Conservation (phyloP, 176 grass and related monocot genomes). For the Eleusine coracana region DNA sequence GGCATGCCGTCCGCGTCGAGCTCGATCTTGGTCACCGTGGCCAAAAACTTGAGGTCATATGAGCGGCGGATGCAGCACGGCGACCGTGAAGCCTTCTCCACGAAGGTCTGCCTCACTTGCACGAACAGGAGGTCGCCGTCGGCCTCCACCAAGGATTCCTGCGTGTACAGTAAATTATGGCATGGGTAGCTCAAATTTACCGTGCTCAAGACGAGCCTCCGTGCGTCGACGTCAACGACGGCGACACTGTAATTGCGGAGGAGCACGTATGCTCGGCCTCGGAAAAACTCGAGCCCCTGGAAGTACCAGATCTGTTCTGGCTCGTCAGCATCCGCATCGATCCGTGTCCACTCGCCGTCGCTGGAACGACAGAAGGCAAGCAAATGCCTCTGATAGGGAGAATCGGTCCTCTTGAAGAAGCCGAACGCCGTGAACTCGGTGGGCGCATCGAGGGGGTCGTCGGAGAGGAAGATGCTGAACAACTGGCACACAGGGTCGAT, state of each 20-base stretch:
- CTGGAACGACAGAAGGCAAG: slow-evolving; percentile 14
- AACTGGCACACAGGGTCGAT: not conserved
- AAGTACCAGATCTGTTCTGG: not conserved
- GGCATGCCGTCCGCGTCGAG: not conserved
- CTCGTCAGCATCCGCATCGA: not conserved
- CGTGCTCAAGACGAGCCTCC: not conserved
- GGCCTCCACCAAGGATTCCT: slow-evolving; percentile 11
- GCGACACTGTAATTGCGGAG: not conserved
- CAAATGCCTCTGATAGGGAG: accelerated
- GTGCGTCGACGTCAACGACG: slow-evolving; percentile 6
- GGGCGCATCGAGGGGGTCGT: not conserved
- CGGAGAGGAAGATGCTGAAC: slow-evolving; percentile 24
- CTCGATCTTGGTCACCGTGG: not conserved
- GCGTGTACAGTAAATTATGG: too few relatives aligned
- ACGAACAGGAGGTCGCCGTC: slow-evolving; percentile 17
- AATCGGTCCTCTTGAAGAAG: not conserved
- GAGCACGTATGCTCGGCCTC: not conserved
- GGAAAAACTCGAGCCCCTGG: slow-evolving; percentile 14
- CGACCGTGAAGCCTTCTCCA: not conserved
- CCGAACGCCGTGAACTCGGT: not conserved
- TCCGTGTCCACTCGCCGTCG: not conserved
- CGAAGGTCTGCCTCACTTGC: not conserved
- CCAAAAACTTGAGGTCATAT: not conserved
- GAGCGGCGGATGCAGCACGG: not conserved
- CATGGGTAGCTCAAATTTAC: not conserved